These are phyloP conservation scores for Geranium incanum DNA, from an alignment of 441 rosid genomes.

Conservation along the genomic window DNA sequence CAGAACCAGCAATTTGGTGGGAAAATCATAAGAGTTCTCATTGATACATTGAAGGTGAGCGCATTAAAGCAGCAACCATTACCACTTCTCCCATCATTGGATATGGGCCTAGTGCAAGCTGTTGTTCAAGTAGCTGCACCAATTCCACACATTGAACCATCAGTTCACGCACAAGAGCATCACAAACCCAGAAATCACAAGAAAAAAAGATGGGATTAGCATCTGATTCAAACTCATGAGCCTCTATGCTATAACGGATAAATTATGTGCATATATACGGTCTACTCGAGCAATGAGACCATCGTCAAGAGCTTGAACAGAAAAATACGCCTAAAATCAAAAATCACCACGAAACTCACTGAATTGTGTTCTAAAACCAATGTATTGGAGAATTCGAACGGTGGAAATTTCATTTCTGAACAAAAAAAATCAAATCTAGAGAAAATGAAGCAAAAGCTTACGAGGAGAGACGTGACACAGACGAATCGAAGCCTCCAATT, in stretches of 20 bases:
- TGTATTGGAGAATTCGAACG: not conserved
- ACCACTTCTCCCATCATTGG: slow-evolving; percentile 57
- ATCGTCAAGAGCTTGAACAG: not conserved
- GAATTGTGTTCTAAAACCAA: not conserved
- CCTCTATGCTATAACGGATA: not conserved
- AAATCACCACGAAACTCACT: not conserved
- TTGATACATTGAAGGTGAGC: not conserved
- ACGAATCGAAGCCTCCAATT: not conserved
- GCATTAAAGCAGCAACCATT: slow-evolving; percentile 4
- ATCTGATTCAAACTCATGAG: not conserved
- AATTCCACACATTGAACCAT: slow-evolving; percentile 1
- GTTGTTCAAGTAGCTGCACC: slow-evolving; percentile 24
- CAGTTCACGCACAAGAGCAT: not conserved
- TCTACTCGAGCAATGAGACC: not conserved
- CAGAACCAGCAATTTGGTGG: not conserved
- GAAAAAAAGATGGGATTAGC: not conserved
- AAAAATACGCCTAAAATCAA: not conserved
- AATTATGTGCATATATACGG: not conserved
- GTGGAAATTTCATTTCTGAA: not conserved
- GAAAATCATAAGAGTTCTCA: not conserved
- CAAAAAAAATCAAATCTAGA: not conserved
- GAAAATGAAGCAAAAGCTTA: not conserved
- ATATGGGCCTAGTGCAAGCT: slow-evolving; percentile 10
- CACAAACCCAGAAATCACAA: not conserved
- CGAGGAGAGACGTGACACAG: too few relatives aligned